Conservation (phyloP, 352 stramenopile species). For the Nothophytophthora sp. region DNA sequence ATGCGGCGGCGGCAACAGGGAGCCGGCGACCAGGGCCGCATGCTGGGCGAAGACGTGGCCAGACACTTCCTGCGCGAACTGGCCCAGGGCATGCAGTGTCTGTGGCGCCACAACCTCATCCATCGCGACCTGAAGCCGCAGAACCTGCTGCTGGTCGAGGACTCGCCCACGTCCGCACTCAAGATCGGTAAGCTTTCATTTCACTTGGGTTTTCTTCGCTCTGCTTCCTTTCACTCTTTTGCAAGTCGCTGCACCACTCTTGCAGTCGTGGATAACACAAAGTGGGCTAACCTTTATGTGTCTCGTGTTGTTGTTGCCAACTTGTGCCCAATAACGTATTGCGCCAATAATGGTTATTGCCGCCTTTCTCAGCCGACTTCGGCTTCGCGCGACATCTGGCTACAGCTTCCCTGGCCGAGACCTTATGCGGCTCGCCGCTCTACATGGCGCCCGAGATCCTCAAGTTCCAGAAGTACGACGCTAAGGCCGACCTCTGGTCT, state of each 20-base stretch:
- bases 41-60: constrained; percentile 40
- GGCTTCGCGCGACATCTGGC: constrained; percentile 96
- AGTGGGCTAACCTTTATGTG: too few species aligned
- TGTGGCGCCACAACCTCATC: constrained; percentile 82
- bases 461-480: constrained; percentile 94
- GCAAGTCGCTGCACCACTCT: too few species aligned
- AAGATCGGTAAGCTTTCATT: constrained; percentile 56
- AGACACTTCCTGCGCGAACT: constrained; percentile 69
- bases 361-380: constrained; percentile 88
- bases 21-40: constrained; percentile 1
- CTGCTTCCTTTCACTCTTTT: too few species aligned
- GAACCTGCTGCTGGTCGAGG: constrained; percentile 92
- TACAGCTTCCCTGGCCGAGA: constrained; percentile 93
- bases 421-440: constrained; percentile 94
- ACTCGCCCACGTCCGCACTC: constrained; percentile 48
- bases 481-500: constrained; percentile 96
- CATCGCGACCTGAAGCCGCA: constrained; percentile 95
- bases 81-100: constrained; percentile 69
- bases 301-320: too few species aligned
- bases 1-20: constrained; percentile 74
- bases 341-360: too few species aligned
- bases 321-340: too few species aligned
- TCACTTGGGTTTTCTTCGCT: too few species aligned
- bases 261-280: too few species aligned
- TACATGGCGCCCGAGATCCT: constrained; percentile 99